Base-by-base conservation (phyloP, 164 flowering plant genomes). In the Dillenia turbinata region DNA sequence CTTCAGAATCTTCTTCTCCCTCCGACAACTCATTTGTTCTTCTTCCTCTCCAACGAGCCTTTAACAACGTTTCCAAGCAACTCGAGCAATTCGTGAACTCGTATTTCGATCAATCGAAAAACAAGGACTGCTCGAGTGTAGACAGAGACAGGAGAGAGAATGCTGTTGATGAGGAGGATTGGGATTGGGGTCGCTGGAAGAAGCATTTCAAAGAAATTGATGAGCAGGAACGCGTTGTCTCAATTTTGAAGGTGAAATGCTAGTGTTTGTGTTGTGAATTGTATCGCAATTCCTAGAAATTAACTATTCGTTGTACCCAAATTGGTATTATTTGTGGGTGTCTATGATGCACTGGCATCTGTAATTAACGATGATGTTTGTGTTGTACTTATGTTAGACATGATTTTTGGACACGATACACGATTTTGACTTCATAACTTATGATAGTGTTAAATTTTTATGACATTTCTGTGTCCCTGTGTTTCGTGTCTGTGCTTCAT, bases 111-210 rank as follows among this genome's bases (percentile, higher is more conserved):
- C 68, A 54, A 49, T 26, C 55, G 64, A 57, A 51, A 49, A 73
- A 53, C 5, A 60, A 14, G 50, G 61, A 47, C 8, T 24, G 17
- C 7, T 8, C 10, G 58, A 67, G 15, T 44, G 48, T n/a, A 12
- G 63, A 14, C 14, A 52, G 15, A 54, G 46, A 14, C n/a, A 56
- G 12, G 50, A 48, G 55, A 47, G 66, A 40, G 66, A 40, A 10
- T 49, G 61, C 45, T 10, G 70, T 53, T 26, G 75, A 12, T 12
- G 78, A 61, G 9, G 77, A 67, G 0, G 82, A 81, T 14, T 89
- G 99, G 99, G 89, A 86, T 76, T 95, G 99, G 99, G 83, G 88
- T 45, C 71, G 90, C 47, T 95, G 99, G 99, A 79, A 50, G 71
- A 66, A 68, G 81, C 92, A 92, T 80, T 92, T 95, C 60, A 69